Base-by-base conservation (phyloP, 306 rosid genomes). In the Clitoria ternatea region DNA sequence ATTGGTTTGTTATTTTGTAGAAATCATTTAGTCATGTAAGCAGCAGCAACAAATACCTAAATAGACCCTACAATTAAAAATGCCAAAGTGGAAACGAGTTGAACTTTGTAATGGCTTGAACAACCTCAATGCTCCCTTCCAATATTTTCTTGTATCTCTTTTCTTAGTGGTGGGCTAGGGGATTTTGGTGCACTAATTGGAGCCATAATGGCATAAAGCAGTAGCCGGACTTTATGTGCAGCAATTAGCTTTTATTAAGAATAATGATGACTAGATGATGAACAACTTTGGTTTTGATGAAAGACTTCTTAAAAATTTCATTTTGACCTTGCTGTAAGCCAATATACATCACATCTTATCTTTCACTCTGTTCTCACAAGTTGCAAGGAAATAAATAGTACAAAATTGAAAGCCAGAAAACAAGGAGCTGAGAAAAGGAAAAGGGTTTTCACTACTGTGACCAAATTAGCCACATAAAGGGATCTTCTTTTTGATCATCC, bases 221-320 rank as follows among this genome's bases (percentile, higher is more conserved):
- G 76, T 75, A 65, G 73, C 74, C 45, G 55, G 72, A 80, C 89
- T 80, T 84, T 85, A 75, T 61, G 59, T 42, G 65, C 77, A 76
- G 88, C 88, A 59, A 69, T 76, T 61, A 75, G 61, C 85, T 79
- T 84, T 84, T 77, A 61, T 73, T 74, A 73, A 76, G 88, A 82
- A 83, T 83, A 82, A 84, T 85, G 81, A 90, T 82, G 83, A 73
- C 72, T 17, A 77, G 85, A 87, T 83, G 74, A 90, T 87, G 35
- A 43, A 64, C 82, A 35, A 7, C 76, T 23, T 85, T 66, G 78
- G 62, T 66, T 81, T 67, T 13, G 59, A 81, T 68, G 83, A 66
- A 78, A 61, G 67, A 74, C 65, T 75, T 72, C 73, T 71, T 66
- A 6, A 47, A 40, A 74, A 72, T 44, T 66, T 72, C 49, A 44